Conservation (phyloP, 2,329 filamentous ascomycete species). For the Triangularia setosa region DNA sequence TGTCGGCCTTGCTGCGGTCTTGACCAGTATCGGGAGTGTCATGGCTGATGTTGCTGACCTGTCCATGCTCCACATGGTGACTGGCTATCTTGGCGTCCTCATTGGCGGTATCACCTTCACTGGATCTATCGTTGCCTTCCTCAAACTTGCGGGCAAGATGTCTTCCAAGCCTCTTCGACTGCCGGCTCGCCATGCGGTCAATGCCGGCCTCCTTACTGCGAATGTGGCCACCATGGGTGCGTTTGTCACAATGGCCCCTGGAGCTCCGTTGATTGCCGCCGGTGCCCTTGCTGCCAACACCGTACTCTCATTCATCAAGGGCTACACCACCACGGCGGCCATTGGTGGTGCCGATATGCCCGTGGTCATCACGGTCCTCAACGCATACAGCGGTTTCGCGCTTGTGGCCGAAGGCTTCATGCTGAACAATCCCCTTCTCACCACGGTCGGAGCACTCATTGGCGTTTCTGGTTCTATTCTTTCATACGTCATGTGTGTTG, state of each 20-base stretch:
- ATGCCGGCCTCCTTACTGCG: conserved; percentile 67
- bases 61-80: conserved; percentile 77
- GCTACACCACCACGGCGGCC: conserved; percentile 80
- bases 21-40: conserved; percentile 85
- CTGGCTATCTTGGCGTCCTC: conserved; percentile 79
- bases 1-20: conserved; percentile 80
- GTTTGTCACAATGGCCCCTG: conserved; percentile 77
- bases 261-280: conserved; percentile 73
- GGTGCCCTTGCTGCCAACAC: conserved; percentile 74
- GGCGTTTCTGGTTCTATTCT: conserved; percentile 86
- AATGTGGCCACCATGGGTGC: conserved; percentile 81
- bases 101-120: conserved; percentile 90
- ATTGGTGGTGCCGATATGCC: conserved; percentile 95
- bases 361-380: conserved; percentile 85
- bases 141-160: conserved; percentile 82
- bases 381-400: conserved; percentile 87
- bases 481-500: conserved; percentile 81
- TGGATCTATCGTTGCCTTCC: conserved; percentile 81
- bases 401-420: conserved; percentile 89
- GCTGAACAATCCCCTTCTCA: conserved; percentile 81
- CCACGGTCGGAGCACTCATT: conserved; percentile 80
- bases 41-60: conserved; percentile 68
- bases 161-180: conserved; percentile 70
- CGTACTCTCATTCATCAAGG: conserved; percentile 75
- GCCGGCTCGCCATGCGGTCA: conserved; percentile 71